These are phyloP conservation scores for Triticum timopheevii DNA, from an alignment of 176 grass and related monocot genomes.

Conservation along the genomic window DNA sequence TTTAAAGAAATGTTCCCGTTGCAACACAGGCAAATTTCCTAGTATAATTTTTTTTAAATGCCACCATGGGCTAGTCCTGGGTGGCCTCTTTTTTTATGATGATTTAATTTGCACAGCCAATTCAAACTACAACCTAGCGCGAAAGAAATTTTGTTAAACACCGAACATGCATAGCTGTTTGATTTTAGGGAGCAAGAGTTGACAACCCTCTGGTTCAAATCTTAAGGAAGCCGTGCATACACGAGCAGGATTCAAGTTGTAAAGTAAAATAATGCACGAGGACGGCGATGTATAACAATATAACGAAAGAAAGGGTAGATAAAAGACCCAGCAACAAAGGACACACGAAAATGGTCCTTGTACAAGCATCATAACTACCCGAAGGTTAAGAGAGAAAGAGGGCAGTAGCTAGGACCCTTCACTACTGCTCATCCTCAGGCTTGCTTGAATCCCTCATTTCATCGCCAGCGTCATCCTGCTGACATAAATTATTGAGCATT, in stretches of 20 bases:
- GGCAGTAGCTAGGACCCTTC: slow-evolving; percentile 28
- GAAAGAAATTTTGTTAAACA: slow-evolving; percentile 23
- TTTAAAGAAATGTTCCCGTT: no score
- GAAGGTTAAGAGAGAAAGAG: slow-evolving; percentile 17
- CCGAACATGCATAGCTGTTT: slow-evolving; percentile 32
- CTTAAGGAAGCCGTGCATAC: slow-evolving; percentile 40
- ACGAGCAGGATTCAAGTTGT: slow-evolving; percentile 41
- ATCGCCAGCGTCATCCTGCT: slow-evolving; percentile 78
- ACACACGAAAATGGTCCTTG: slow-evolving; percentile 53
- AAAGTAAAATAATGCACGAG: slow-evolving; percentile 48
- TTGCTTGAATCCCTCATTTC: slow-evolving; percentile 90
- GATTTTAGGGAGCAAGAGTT: slow-evolving; percentile 38
- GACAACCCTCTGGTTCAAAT: slow-evolving; percentile 44
- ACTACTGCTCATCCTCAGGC: slow-evolving; percentile 63
- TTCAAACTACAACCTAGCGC: not conserved
- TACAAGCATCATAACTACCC: slow-evolving; percentile 49
- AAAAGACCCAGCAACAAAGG: slow-evolving; percentile 42
- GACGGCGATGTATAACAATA: slow-evolving; percentile 24
- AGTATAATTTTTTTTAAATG: no score
- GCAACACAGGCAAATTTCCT: no score
- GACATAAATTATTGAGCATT: slow-evolving; percentile 26
- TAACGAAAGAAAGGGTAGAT: slow-evolving; percentile 47
- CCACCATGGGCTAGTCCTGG: no score
- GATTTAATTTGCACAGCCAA: slow-evolving; percentile 12
- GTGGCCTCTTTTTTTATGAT: not conserved